Evolutionary conservation across 805 yeast genomes (phyloP).

Genomic region (Kluyveromyces aestuarii): DNA sequence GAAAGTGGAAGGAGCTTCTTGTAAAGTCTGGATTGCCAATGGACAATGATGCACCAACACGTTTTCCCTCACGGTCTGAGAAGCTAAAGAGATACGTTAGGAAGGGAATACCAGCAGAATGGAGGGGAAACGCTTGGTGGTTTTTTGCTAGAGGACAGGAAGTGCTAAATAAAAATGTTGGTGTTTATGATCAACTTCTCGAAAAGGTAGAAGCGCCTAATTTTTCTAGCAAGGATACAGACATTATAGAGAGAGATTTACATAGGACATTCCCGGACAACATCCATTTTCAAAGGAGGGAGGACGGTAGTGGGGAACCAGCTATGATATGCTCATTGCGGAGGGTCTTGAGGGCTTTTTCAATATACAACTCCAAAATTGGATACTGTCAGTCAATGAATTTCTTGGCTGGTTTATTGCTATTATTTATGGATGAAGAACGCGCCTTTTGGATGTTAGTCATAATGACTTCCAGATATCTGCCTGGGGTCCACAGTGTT

Average conservation of each 20-base stretch:
- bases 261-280: constrained; percentile 95
- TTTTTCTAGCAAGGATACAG: constrained; percentile 45
- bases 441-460: constrained; percentile 93
- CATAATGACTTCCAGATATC: constrained; percentile 70
- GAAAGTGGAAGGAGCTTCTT: constrained; percentile 68
- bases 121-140: constrained; percentile 98
- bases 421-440: constrained; percentile 85
- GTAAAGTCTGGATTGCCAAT: constrained; percentile 54
- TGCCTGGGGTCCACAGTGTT: constrained; percentile 88
- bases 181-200: constrained; percentile 65
- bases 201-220: constrained; percentile 42
- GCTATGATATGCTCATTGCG: constrained; percentile 63
- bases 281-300: constrained; percentile 53
- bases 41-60: constrained; percentile 41
- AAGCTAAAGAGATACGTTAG: constrained; percentile 74
- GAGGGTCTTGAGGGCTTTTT: constrained; percentile 74
- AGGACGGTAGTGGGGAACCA: constrained; percentile 38
- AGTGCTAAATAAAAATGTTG: constrained; percentile 54
- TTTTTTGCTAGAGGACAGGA: constrained; percentile 84
- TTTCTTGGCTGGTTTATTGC: constrained; percentile 78
- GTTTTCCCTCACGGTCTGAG: constrained; percentile 73
- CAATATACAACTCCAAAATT: constrained; percentile 76
- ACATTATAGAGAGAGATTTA: constrained; percentile 88
- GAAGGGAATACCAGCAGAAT: constrained; percentile 92
- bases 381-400: constrained; percentile 96